Percentiles rank a stretch among this genome's conserved stretches.
These are phyloP conservation scores for Acanthamoeba healyi DNA, from an alignment of 208 protist genomes.

Conservation along the genomic window DNA sequence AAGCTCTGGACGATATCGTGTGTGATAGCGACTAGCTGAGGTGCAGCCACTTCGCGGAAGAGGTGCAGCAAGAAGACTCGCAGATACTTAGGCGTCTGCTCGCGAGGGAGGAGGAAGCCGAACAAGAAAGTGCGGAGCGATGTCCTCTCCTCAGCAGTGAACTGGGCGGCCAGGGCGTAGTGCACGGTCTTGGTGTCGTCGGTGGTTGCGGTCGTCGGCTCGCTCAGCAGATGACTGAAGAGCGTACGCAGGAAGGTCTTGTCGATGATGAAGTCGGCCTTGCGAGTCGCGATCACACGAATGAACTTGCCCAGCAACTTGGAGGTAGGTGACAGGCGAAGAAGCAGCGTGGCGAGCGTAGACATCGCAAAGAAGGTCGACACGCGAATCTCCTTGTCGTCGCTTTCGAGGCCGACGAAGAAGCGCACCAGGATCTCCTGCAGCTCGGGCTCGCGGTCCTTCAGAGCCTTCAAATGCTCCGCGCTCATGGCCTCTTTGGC, in stretches of 20 bases:
- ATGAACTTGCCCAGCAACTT: constrained; percentile 14
- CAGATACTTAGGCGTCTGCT: constrained; percentile 40
- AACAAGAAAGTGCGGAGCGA: neutral
- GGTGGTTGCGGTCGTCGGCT: neutral
- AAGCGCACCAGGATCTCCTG: neutral
- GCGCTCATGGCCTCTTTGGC: neutral
- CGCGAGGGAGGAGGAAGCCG: neutral
- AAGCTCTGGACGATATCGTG: neutral
- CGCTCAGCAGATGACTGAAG: constrained; percentile 16
- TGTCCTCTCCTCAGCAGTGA: neutral
- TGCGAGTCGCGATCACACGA: neutral
- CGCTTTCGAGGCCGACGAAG: constrained; percentile 15
- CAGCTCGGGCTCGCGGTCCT: constrained; percentile 21
- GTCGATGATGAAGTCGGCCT: constrained; percentile 44
- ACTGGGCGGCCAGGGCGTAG: neutral
- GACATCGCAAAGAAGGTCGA: constrained; percentile 18
- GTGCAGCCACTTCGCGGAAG: constrained; percentile 1
- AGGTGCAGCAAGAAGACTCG: constrained; percentile 19
- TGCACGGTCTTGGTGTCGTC: neutral
- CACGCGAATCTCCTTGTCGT: constrained; percentile 18
- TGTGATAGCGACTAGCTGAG: neutral
- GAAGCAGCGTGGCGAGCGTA: neutral
- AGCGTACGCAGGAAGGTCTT: constrained; percentile 41
- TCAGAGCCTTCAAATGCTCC: constrained; percentile 21
- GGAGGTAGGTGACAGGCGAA: neutral